Base-by-base conservation (phyloP, 2,329 filamentous ascomycete species). In the Monosporascus sp. region DNA sequence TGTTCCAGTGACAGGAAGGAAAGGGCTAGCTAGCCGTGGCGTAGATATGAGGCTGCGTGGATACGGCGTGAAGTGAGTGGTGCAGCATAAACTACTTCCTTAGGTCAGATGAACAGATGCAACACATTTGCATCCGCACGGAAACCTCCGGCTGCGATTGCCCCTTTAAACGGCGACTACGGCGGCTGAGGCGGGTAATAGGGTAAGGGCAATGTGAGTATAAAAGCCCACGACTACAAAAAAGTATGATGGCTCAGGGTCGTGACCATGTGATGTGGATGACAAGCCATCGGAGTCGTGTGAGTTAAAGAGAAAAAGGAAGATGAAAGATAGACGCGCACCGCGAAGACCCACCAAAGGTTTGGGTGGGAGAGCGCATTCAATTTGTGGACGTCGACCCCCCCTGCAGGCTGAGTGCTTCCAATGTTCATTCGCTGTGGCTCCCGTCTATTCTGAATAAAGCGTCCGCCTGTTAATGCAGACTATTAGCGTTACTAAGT, bases 291-390 rank as follows among this genome's bases (percentile, higher is more conserved):
- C 49, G 45, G 54, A 57, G 50, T 56, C 53, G 56, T 60, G 54
- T 56, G 55, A 59, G 57, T 54, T 54, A 55, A 55, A 54, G 57
- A 57, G 57, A 58, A 57, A 50, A 52, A 38, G 49, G 36, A 44
- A 37, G 50, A 49, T 49, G 50, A 15, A 46, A 41, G 24, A 43
- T 47, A 54, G 53, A 55, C 53, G 53, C 53, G 53, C 52, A 55
- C 53, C 53, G 53, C 52, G 53, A 48, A 39, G 48, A 39, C 37
- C 35, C 48, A 49, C 35, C 14, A 46, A 49, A 52, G 43, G 43
- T 44, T 44, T 17, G 31, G 31, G 31, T 35, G 31, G 31, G 31
- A 35, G 31, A 35, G 31, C 31, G 11, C 31, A 35, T 35, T 35
- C 31, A 35, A 35, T 35, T 35, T 35, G 31, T 35, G 31, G 31